Conservation (phyloP, 139 green algal species). For the Auxenochlorella protothecoides region DNA sequence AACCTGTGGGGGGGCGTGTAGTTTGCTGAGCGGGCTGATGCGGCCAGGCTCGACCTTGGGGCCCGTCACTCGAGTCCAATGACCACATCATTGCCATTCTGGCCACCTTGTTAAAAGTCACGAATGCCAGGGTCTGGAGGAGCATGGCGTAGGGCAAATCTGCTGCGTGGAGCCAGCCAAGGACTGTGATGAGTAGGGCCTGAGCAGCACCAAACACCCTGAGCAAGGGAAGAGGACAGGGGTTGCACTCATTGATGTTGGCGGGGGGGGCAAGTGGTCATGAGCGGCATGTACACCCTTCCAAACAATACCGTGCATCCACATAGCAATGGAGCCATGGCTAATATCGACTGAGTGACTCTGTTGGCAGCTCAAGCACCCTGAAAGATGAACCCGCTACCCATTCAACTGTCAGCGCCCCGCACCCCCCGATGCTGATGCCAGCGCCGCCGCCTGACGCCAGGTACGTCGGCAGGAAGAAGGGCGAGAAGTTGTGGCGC, state of each 20-base stretch:
- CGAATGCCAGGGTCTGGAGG: slow-evolving; percentile 73
- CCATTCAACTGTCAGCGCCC: too few species aligned
- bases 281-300: too few species aligned
- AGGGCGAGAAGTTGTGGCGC: slow-evolving; percentile 87
- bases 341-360: too few species aligned
- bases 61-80: neutral
- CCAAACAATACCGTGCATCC: too few species aligned
- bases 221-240: neutral
- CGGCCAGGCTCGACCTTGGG: too few species aligned
- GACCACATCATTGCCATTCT: neutral
- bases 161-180: slow-evolving; percentile 9
- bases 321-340: too few species aligned
- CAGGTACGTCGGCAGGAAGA: slow-evolving; percentile 80
- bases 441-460: neutral
- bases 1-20: slow-evolving; percentile 19
- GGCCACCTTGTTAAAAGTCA: slow-evolving; percentile 84
- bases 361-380: too few species aligned
- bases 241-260: too few species aligned
- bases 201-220: slow-evolving; percentile 7
- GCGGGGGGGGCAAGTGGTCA: too few species aligned
- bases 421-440: too few species aligned
- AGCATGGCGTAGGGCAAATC: slow-evolving; percentile 31
- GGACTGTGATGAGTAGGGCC: neutral
- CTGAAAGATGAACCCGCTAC: too few species aligned
- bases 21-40: neutral